Evolutionary conservation across 2,329 filamentous ascomycete species (phyloP).

Genomic region (Calonectria fujianensis): DNA sequence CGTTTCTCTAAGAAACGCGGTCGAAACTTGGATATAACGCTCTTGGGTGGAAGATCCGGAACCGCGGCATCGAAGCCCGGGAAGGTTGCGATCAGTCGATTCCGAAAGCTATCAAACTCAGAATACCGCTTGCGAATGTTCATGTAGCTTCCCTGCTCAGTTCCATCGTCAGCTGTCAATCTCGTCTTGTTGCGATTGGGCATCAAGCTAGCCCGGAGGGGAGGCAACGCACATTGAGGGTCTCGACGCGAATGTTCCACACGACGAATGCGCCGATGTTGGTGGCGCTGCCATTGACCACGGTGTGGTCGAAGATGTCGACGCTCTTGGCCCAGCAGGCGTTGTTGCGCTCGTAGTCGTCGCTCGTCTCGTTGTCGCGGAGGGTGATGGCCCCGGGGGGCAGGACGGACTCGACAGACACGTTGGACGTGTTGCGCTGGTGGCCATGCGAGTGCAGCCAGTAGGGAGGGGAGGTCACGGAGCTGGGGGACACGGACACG

Average conservation of each 20-base stretch:
- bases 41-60: slow-evolving; percentile 93
- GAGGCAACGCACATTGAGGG: slow-evolving; percentile 77
- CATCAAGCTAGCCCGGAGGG: neutral
- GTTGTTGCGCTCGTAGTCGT: slow-evolving; percentile 70
- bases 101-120: slow-evolving; percentile 90
- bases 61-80: slow-evolving; percentile 90
- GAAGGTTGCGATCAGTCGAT: slow-evolving; percentile 85
- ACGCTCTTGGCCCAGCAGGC: slow-evolving; percentile 81
- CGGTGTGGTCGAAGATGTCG: slow-evolving; percentile 73
- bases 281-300: slow-evolving; percentile 74
- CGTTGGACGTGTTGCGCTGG: slow-evolving; percentile 63
- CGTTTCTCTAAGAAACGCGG: slow-evolving; percentile 90
- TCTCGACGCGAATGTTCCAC: slow-evolving; percentile 93
- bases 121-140: slow-evolving; percentile 86
- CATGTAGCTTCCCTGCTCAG: slow-evolving; percentile 74
- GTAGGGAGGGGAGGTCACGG: slow-evolving; percentile 66
- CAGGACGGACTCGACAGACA: slow-evolving; percentile 70
- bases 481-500: slow-evolving; percentile 54
- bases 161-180: slow-evolving; percentile 27
- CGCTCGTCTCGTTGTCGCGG: slow-evolving; percentile 76
- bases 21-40: slow-evolving; percentile 89
- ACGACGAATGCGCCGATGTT: slow-evolving; percentile 93
- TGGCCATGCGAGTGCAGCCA: slow-evolving; percentile 63
- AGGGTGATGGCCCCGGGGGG: slow-evolving; percentile 74
- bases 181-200: neutral